Evolutionary conservation across 768 basidiomycete genomes (phyloP), one percentile per base, ranked within the genome.

Genomic region (Phanerochaete sordida): DNA sequence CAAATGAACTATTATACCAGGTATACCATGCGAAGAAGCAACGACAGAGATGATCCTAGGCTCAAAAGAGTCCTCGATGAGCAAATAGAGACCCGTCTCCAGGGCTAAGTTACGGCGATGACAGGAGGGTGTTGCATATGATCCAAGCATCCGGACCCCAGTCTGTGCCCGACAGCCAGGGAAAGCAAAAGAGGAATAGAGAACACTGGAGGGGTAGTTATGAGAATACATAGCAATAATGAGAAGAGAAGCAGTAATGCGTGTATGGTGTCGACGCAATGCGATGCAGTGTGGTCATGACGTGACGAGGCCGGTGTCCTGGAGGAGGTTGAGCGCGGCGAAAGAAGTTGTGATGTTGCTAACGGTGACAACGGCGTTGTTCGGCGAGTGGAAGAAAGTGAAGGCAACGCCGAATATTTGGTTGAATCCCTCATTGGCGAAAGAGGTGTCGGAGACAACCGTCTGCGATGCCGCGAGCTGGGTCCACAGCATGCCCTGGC

Each of bases 361-460:
- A 4, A 83, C 72, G 24, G 64, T 72, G 19, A 66, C 70, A 1
- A 66, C 60, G 44, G 69, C 65, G 50, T 73, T 66, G 58, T 69
- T 66, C 6, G 26, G n/a, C 1, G 60, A 45, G 56, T 71, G 67
- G 47, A 70, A 68, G 57, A 56, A 70, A 28, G 64, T 55, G 46
- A 78, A 70, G 35, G 53, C 53, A 79, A 80, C 31, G 77, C 78
- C 24, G 65, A 67, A 84, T 83, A 83, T 80, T 24, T 64, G 50
- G 55, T 81, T 81, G 65, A 87, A 82, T 13, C 67, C 65, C 1
- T 51, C 49, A 64, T 84, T 75, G 16, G 70, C 73, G 52, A 80
- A 71, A n/a, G 79, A 75, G 24, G 65, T 69, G 69, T 88, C 86
- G 19, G 73, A 74, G 46, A 84, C 83, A 46, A 85, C 76, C 52